Evolutionary conservation across 2,329 filamentous ascomycete species (phyloP).

Genomic region (Diaporthe sp.): DNA sequence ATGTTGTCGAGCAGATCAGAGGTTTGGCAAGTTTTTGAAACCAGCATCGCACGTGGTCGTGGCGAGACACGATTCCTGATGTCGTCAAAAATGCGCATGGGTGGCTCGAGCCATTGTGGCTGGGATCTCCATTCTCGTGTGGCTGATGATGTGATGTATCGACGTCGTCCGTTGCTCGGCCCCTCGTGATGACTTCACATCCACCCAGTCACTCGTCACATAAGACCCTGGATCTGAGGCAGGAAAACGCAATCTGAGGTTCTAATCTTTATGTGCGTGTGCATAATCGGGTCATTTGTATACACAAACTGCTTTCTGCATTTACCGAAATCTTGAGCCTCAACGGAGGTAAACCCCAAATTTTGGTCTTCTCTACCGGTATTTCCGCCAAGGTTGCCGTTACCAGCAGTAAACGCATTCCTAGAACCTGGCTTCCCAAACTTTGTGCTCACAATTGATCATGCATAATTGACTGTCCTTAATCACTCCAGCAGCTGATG

Average conservation of each 20-base stretch:
- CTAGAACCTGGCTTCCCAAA: too few species aligned
- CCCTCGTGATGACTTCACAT: not conserved
- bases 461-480: not conserved
- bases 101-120: constrained; percentile 31
- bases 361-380: not conserved
- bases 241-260: not conserved
- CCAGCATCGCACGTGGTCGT: not conserved
- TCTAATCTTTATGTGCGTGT: fast-evolving
- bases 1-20: not conserved
- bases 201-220: not conserved
- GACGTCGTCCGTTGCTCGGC: constrained; percentile 1
- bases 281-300: not conserved
- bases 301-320: too few species aligned
- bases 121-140: not conserved
- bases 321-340: not conserved
- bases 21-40: not conserved
- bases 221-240: not conserved
- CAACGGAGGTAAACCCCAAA: not conserved
- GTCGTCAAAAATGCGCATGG: constrained; percentile 17
- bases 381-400: not conserved
- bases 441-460: not conserved
- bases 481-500: not conserved
- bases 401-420: not conserved
- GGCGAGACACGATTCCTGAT: constrained; percentile 20
- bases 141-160: constrained; percentile 5